Evolutionary conservation across 352 stramenopile species (phyloP), one percentile per base, ranked within the genome.

Genomic region (Saprolegnia diclina): DNA sequence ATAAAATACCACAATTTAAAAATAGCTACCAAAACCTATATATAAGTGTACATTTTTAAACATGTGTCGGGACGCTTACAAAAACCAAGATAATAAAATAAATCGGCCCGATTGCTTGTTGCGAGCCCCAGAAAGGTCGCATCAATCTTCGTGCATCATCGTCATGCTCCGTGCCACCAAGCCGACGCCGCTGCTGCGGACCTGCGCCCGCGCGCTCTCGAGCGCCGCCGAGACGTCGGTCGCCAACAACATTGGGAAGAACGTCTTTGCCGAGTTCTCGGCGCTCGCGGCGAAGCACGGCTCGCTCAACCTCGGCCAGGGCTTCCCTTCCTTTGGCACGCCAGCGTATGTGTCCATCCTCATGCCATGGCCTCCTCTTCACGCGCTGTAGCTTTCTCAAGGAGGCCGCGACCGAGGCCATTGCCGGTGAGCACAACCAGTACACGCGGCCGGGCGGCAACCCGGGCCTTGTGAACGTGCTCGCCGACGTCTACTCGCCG

Each of bases 311-410:
- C 80, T 99, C 48, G 96, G 94, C 7, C 95, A 99, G 78, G 96
- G 96, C 59, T 99, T 98, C 81, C 97, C 96, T 22, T 93, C 96
- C 73, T 99, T 97, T 83, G 74, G 88, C 24, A 97, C 92, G 14
- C 94, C 87, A 5, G 76, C 78, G 77, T 88, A 65, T 13, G 77
- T 42, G 24, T 18, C 4, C 6, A 5, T n/a, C 10, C 7, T 10
- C 59, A 46, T 21, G n/a, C 42, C 61, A 67, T 65, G 16, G 57
- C 1, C 22, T 19, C 18, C 4, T 14, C 38, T 55, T 21, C 3
- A 21, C 11, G n/a, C 35, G 46, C 55, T 56, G 65, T 52, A 81
- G 83, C 19, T 97, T 97, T 65, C 82, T 95, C 42, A 96, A 97
- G 75, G 71, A 92, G 68, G 84, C 89, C 21, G 82, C 91, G 2